Percentiles rank a stretch among this genome's conserved stretches.
These are phyloP conservation scores for Fusarium sarcochroum DNA, from an alignment of 2,329 filamentous ascomycete species.

Conservation along the genomic window DNA sequence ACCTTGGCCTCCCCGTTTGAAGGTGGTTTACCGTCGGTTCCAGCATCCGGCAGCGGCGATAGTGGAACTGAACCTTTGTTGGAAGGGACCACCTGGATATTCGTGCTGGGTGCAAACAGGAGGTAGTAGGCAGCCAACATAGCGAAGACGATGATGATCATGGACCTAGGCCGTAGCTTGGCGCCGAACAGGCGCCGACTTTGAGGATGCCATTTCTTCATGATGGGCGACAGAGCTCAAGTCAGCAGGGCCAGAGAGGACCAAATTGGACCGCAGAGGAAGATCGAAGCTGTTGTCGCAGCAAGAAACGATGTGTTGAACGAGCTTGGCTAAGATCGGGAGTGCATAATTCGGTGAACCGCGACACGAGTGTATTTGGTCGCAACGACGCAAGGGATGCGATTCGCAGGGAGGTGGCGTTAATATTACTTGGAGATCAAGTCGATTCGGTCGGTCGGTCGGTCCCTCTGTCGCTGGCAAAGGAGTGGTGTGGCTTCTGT, in stretches of 20 bases:
- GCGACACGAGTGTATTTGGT: constrained; percentile 15
- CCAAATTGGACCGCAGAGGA: constrained; percentile 13
- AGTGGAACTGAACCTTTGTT: constrained; percentile 15
- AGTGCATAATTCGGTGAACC: constrained; percentile 35
- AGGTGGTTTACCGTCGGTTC: constrained; percentile 16
- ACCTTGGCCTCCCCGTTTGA: constrained; percentile 15
- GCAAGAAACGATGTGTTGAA: constrained; percentile 10
- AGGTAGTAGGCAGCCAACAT: constrained; percentile 61
- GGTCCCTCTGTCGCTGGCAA: constrained; percentile 29
- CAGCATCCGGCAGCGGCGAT: constrained; percentile 3
- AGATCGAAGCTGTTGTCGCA: constrained; percentile 20
- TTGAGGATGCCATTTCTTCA: constrained; percentile 54
- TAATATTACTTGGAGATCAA: background rate
- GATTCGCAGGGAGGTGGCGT: constrained; percentile 27
- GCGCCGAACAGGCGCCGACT: constrained; percentile 50
- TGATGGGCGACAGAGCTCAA: constrained; percentile 28
- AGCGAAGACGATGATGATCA: constrained; percentile 59
- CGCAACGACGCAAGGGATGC: constrained; percentile 27
- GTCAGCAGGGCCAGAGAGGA: constrained; percentile 8
- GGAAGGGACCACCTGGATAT: constrained; percentile 53
- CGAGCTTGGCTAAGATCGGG: constrained; percentile 31
- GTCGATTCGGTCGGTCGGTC: constrained; percentile 15
- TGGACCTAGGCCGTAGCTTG: constrained; percentile 58
- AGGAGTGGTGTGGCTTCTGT: constrained; percentile 55
- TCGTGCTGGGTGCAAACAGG: constrained; percentile 54